Conservation (phyloP, 75 land plant genomes). For the Picea glauca region DNA sequence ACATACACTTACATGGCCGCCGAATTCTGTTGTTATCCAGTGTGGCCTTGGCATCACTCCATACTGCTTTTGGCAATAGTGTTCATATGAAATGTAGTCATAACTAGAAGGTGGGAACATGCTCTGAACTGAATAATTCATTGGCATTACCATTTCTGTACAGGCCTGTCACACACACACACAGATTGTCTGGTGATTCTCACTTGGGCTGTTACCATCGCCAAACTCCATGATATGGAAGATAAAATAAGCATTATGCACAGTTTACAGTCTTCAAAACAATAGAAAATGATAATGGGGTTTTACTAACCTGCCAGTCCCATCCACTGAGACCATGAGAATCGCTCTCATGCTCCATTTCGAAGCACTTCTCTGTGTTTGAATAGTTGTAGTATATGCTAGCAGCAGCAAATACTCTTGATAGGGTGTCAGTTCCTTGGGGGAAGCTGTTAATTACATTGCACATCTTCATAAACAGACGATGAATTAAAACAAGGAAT, state of each 20-base stretch:
- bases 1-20: too few relatives aligned
- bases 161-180: constrained; percentile 12
- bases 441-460: constrained; percentile 23
- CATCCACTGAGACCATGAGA: constrained; percentile 10
- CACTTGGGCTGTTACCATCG: too few relatives aligned
- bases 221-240: too few relatives aligned
- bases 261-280: too few relatives aligned
- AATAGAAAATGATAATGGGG: too few relatives aligned
- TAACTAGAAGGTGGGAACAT: constrained; percentile 26
- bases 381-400: constrained; percentile 29
- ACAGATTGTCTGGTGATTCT: too few relatives aligned
- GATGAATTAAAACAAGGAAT: too few relatives aligned
- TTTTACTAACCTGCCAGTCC: not conserved
- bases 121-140: constrained; percentile 30
- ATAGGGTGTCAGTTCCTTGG: constrained; percentile 14
- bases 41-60: constrained; percentile 24
- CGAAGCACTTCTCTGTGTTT: constrained; percentile 11
- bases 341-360: constrained; percentile 18
- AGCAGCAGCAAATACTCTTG: constrained; percentile 19
- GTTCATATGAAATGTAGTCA: not conserved
- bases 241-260: too few relatives aligned
- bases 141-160: constrained; percentile 51
- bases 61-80: constrained; percentile 6
- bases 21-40: constrained; percentile 21
- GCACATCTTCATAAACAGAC: constrained; percentile 17